Evolutionary conservation across 345 rosid genomes (phyloP), one percentile per base, ranked within the genome.

Genomic region (Eucalyptus brandiana): DNA sequence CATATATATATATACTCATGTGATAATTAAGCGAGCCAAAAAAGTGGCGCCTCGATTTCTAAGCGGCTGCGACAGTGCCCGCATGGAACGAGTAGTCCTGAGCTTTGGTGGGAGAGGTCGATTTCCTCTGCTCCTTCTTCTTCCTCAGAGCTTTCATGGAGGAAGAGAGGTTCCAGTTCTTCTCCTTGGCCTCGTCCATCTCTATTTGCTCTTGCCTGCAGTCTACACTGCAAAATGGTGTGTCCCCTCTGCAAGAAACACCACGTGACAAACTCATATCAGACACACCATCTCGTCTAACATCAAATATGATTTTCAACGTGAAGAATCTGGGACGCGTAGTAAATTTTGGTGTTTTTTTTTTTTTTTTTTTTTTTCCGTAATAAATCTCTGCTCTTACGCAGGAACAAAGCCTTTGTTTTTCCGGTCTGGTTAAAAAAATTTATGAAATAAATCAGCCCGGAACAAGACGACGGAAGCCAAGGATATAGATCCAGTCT

Each of bases 151-250:
- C 91, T 88, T 90, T 88, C 88, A 83, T 88, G 88, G 87, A 93
- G 72, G 86, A 93, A 87, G 91, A 88, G 83, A 56, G 91, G 93
- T 15, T 91, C 76, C 58, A 86, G 60, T 87, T 89, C 91, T 91
- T 93, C 90, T 87, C 91, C 21, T 81, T 87, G 21, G 93, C 88
- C 62, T 92, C 94, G 26, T 93, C 95, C 48, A 89, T 87, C 80
- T 92, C 93, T 60, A 93, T 91, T 26, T 92, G 95, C 87, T 92
- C 93, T 88, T 91, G 92, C 89, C 95, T 91, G 91, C 94, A 93
- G 87, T 88, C 91, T 86, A 88, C 88, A 87, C 90, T 90, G 62
- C 91, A 93, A 56, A 93, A 93, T 6, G 95, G 92, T 1, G 94
- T 91, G 86, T 93, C 91, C 65, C 95, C 95, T 89, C 95, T 93